Conservation (phyloP, 2,329 filamentous ascomycete species). For the Trichoderma breve region DNA sequence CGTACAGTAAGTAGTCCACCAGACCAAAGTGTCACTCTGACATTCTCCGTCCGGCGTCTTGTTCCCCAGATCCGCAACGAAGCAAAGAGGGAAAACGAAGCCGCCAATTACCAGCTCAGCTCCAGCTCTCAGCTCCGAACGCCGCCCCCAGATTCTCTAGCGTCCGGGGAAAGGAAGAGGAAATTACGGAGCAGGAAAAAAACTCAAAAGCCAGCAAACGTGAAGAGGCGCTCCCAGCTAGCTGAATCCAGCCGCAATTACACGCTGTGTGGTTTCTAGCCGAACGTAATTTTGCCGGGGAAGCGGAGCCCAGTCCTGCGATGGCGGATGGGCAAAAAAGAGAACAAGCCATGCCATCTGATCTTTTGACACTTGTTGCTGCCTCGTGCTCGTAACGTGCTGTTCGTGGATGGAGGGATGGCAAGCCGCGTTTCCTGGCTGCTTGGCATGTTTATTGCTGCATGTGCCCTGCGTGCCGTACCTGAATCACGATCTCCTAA, state of each 20-base stretch:
- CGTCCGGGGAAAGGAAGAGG: neutral
- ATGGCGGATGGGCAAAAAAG: too few relatives aligned
- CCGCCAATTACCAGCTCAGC: neutral
- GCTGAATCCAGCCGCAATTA: neutral
- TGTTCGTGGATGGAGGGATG: neutral
- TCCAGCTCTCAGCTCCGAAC: neutral
- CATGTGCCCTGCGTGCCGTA: neutral
- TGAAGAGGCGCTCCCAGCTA: neutral
- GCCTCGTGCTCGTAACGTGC: neutral
- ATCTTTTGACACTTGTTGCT: neutral
- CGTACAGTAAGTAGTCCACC: neutral
- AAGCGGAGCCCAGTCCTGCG: neutral
- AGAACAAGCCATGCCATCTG: neutral
- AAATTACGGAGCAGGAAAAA: neutral
- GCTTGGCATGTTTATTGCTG: neutral
- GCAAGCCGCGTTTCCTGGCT: neutral
- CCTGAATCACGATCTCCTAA: neutral
- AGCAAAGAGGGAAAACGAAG: neutral
- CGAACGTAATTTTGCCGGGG: slow-evolving; percentile 1
- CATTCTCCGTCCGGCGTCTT: neutral
- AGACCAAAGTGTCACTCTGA: neutral
- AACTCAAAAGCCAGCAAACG: neutral
- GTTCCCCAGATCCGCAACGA: neutral
- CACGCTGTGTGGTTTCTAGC: too few relatives aligned
- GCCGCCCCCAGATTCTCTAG: neutral